Conservation (phyloP, 768 basidiomycete species). For the Terana coerulea region DNA sequence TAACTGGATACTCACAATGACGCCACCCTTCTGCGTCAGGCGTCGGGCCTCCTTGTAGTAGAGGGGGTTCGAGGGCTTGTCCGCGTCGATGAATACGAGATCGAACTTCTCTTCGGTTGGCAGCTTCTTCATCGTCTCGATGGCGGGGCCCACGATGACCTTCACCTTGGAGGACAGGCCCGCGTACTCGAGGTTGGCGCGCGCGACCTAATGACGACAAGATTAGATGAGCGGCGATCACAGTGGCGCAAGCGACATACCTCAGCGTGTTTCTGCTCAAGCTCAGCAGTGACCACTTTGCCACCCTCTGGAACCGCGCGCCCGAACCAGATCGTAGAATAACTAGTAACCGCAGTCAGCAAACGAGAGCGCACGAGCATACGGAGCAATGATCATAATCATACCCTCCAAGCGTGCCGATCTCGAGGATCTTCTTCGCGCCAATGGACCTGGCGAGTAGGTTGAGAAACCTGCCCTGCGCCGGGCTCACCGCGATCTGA, state of each 20-base stretch:
- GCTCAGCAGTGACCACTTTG: slow-evolving; percentile 42
- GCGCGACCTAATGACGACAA: slow-evolving; percentile 42
- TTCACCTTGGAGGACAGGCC: slow-evolving; percentile 47
- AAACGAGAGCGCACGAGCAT: background rate
- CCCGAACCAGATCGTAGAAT: slow-evolving; percentile 34
- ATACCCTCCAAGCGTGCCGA: slow-evolving; percentile 67
- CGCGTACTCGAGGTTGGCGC: slow-evolving; percentile 51
- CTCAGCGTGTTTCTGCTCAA: slow-evolving; percentile 42
- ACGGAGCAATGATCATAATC: background rate
- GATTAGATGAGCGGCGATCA: background rate
- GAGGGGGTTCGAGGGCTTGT: slow-evolving; percentile 50
- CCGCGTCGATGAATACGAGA: slow-evolving; percentile 70
- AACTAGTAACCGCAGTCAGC: slow-evolving; percentile 16
- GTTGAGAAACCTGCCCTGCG: slow-evolving; percentile 56
- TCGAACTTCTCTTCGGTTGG: slow-evolving; percentile 52
- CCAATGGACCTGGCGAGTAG: slow-evolving; percentile 46
- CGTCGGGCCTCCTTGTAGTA: slow-evolving; percentile 64
- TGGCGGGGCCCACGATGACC: slow-evolving; percentile 49
- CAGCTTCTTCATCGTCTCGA: slow-evolving; percentile 45
- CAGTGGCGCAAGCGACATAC: slow-evolving; percentile 23
- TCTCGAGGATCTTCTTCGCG: slow-evolving; percentile 57
- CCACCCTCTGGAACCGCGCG: slow-evolving; percentile 47
- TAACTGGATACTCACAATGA: slow-evolving; percentile 44
- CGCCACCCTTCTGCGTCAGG: slow-evolving; percentile 52
- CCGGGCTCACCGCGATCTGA: slow-evolving; percentile 46